Conservation (phyloP, 306 rosid species). For the Potentilla sterilis region DNA sequence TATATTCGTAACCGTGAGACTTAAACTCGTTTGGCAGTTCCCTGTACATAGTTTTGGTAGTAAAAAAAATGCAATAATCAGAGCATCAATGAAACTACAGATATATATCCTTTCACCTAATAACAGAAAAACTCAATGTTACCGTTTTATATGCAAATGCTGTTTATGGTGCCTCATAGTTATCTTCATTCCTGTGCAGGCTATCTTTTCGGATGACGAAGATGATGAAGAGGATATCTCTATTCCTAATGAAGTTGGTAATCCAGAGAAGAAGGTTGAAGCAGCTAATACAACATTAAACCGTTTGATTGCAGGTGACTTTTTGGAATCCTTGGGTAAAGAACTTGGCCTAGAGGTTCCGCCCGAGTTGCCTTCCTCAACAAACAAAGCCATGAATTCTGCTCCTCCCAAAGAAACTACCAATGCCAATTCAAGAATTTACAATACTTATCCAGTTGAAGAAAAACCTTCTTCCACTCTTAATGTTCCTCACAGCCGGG, state of each 20-base stretch:
- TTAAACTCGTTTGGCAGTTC: not conserved
- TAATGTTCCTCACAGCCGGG: slow-evolving; percentile 29
- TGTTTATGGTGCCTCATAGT: slow-evolving; percentile 13
- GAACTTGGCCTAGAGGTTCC: slow-evolving; percentile 96
- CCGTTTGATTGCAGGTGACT: slow-evolving; percentile 93
- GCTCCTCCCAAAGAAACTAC: slow-evolving; percentile 42
- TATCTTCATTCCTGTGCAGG: slow-evolving; percentile 46
- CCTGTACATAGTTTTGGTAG: not conserved
- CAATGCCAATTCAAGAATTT: slow-evolving; percentile 33
- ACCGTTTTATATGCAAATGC: not conserved
- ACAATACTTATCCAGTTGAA: slow-evolving; percentile 24
- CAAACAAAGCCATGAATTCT: slow-evolving; percentile 37
- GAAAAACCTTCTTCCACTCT: slow-evolving; percentile 25
- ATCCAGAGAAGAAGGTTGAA: slow-evolving; percentile 82
- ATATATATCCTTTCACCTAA: not conserved
- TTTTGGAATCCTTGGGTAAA: slow-evolving; percentile 92
- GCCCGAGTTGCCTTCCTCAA: slow-evolving; percentile 57
- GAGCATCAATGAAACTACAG: not conserved
- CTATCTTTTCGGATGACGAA: slow-evolving; percentile 94
- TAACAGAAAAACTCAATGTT: slow-evolving; percentile 20
- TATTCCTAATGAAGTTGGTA: slow-evolving; percentile 41
- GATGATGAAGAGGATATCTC: slow-evolving; percentile 66
- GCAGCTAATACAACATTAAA: slow-evolving; percentile 78
- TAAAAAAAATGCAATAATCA: not conserved
- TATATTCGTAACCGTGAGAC: not conserved